Percentiles rank a stretch among this genome's conserved stretches.
phyloP scores from a whole-genome alignment of 148 eudicot species.

The Fagopyrum esculentum region DNA sequence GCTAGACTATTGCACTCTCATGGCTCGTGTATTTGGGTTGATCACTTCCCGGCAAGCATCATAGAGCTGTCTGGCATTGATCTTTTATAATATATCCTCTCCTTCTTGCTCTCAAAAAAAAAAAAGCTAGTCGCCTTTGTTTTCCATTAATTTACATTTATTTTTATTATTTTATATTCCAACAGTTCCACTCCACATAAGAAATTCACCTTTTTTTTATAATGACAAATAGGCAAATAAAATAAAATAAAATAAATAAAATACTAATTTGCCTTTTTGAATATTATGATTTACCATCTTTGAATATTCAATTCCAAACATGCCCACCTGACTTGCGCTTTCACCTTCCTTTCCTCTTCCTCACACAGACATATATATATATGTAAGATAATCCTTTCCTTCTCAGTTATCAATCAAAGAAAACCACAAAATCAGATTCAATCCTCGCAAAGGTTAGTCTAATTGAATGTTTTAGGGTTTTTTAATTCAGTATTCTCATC shows the following conservation, averaged over 20 bases:
- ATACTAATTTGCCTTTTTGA: background rate
- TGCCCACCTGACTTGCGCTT: constrained; percentile 8
- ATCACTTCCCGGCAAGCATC: no score
- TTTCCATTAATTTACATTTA: background rate
- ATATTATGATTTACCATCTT: constrained; percentile 2
- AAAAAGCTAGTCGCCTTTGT: background rate
- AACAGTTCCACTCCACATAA: background rate
- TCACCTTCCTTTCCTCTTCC: background rate
- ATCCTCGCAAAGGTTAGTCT: constrained; percentile 6
- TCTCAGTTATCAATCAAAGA: background rate
- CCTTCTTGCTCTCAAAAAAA: no score
- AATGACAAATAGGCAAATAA: background rate
- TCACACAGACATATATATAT: background rate
- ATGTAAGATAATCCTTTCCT: background rate
- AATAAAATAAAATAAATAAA: background rate
- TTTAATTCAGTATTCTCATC: background rate
- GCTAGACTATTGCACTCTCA: no score
- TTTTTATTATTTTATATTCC: background rate
- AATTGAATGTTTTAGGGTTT: background rate
- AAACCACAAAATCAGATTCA: background rate
- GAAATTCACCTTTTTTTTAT: background rate
- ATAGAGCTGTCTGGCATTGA: no score
- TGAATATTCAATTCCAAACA: constrained; percentile 10
- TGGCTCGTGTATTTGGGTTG: no score
- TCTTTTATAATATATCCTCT: no score